Percentiles rank a stretch among this genome's conserved stretches.
These are phyloP conservation scores for Mycena capillaripes DNA, from an alignment of 768 basidiomycete genomes.

Conservation along the genomic window DNA sequence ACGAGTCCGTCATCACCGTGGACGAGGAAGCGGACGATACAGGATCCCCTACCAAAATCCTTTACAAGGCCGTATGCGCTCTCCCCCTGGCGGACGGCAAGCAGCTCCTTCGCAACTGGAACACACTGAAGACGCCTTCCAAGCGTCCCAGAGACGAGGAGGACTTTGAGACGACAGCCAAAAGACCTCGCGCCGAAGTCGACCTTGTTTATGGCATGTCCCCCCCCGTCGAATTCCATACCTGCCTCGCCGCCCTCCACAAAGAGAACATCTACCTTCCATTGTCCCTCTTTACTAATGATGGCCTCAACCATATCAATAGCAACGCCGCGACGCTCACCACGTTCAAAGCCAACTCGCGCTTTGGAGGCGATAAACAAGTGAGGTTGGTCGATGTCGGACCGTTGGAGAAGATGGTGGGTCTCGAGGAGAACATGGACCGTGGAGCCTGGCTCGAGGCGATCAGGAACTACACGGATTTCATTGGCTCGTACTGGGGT, in stretches of 20 bases:
- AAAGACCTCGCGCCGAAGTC: background rate
- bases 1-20: no score
- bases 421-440: background rate
- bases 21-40: no score
- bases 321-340: background rate
- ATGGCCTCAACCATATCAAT: background rate
- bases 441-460: background rate
- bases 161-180: background rate
- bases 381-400: background rate
- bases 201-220: background rate
- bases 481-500: background rate
- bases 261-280: background rate
- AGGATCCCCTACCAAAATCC: no score
- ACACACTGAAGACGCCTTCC: background rate
- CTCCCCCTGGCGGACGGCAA: no score
- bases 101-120: background rate
- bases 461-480: background rate
- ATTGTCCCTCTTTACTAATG: conserved; percentile 13
- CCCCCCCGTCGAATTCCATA: background rate
- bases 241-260: background rate
- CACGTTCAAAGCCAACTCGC: background rate
- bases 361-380: background rate
- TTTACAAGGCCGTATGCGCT: no score
- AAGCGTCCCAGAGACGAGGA: background rate
- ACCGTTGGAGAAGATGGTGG: background rate